phyloP scores from a whole-genome alignment of 805 yeast genomes.

The Metschnikowia chrysomelidarum region DNA sequence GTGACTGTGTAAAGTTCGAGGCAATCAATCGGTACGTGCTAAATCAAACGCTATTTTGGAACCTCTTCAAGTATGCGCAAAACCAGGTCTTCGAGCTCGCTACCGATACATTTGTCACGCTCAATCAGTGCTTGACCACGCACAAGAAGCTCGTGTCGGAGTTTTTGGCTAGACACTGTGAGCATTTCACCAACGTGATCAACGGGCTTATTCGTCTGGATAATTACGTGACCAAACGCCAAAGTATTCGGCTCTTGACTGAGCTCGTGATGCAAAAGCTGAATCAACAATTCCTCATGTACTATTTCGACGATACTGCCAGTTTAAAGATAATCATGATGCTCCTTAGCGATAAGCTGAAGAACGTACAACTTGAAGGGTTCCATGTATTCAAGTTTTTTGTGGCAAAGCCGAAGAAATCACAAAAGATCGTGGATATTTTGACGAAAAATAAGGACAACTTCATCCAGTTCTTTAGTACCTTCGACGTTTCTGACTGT shows the following conservation, averaged over 20 bases:
- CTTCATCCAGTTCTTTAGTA: slow-evolving; percentile 64
- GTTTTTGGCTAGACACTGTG: slow-evolving; percentile 61
- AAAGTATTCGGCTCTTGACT: slow-evolving; percentile 73
- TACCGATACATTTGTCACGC: slow-evolving; percentile 82
- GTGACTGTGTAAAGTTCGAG: slow-evolving; percentile 85
- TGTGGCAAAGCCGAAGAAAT: slow-evolving; percentile 92
- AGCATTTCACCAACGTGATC: slow-evolving; percentile 56
- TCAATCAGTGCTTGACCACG: slow-evolving; percentile 62
- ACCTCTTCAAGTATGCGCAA: slow-evolving; percentile 74
- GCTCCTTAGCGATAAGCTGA: slow-evolving; percentile 80
- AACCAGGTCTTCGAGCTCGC: slow-evolving; percentile 82
- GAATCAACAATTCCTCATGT: slow-evolving; percentile 69
- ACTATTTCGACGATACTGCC: slow-evolving; percentile 76
- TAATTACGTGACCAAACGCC: slow-evolving; percentile 91
- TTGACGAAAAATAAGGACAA: slow-evolving; percentile 80
- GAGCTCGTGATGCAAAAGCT: slow-evolving; percentile 68
- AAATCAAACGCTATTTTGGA: slow-evolving; percentile 69
- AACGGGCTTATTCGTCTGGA: slow-evolving; percentile 70
- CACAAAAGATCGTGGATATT: slow-evolving; percentile 76
- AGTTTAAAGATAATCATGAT: slow-evolving; percentile 87
- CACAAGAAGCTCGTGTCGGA: slow-evolving; percentile 71
- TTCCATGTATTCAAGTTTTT: slow-evolving; percentile 92
- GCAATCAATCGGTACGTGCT: slow-evolving; percentile 59
- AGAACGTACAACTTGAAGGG: slow-evolving; percentile 85
- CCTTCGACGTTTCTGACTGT: slow-evolving; percentile 61